A percentile compares a stretch with the other conserved stretches of the same genome.
phyloP scores from a whole-genome alignment of 2,329 filamentous ascomycete genomes.

The Penicillium janthinellum region DNA sequence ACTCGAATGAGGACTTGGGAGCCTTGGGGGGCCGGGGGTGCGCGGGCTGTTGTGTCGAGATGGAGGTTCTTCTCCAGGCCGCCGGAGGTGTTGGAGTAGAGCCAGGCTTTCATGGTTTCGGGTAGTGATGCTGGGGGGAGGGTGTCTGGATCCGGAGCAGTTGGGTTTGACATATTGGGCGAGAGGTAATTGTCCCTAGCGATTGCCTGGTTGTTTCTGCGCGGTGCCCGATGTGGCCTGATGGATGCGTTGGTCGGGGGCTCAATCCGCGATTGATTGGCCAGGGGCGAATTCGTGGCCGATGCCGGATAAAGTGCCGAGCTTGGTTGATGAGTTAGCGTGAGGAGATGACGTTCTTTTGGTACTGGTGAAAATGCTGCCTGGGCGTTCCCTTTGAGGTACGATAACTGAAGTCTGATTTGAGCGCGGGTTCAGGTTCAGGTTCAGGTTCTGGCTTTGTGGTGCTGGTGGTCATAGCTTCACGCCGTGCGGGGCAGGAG shows the following conservation, averaged over 20 bases:
- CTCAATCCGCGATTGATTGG: not conserved
- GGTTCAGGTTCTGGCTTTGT: too few relatives aligned
- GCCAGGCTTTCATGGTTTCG: conserved; percentile 60
- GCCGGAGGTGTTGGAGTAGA: conserved; percentile 50
- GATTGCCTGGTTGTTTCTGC: not conserved
- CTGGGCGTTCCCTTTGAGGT: not conserved
- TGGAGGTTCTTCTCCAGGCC: conserved; percentile 58
- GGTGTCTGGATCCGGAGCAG: not conserved
- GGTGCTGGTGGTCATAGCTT: conserved; percentile 13
- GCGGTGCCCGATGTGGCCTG: conserved; percentile 1
- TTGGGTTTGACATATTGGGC: not conserved
- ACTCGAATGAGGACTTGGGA: conserved; percentile 60
- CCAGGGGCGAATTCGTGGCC: not conserved
- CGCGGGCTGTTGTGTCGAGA: conserved; percentile 46
- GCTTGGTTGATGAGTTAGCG: not conserved
- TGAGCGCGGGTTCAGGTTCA: not conserved
- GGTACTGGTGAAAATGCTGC: not conserved
- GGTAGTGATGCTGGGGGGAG: conserved; percentile 15
- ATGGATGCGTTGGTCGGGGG: not conserved
- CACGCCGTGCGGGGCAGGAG: not conserved
- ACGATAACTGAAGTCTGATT: not conserved
- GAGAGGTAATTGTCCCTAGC: not conserved
- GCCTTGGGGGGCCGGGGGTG: conserved; percentile 44
- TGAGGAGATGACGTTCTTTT: not conserved
- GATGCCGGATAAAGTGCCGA: not conserved